Conservation (phyloP, 352 stramenopile species). For the Globisporangium uncinulatum region DNA sequence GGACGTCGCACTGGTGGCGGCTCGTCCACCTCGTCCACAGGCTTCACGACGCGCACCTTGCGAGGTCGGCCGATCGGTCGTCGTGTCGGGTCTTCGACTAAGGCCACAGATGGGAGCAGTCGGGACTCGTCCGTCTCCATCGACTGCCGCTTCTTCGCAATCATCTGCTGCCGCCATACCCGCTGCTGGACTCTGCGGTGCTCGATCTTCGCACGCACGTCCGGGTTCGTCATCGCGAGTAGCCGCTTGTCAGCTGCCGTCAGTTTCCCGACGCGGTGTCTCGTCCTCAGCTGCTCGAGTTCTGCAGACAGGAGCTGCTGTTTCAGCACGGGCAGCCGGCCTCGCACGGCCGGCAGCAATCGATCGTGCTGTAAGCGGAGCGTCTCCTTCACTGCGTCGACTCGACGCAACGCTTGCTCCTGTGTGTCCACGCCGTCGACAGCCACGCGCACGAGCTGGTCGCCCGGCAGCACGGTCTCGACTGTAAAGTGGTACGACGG, state of each 20-base stretch:
- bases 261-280: background rate
- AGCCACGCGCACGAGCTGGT: slow-evolving; percentile 11
- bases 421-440: slow-evolving; percentile 13
- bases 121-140: background rate
- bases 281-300: background rate
- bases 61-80: background rate
- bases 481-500: slow-evolving; percentile 14
- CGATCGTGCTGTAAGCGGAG: slow-evolving; percentile 6
- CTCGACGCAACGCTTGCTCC: slow-evolving; percentile 9
- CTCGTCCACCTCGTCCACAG: background rate
- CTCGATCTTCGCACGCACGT: slow-evolving; percentile 1
- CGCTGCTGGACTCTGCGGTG: background rate
- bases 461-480: slow-evolving; percentile 3
- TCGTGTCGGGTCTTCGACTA: too few relatives aligned
- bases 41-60: background rate
- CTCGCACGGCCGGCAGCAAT: background rate
- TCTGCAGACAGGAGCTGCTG: slow-evolving; percentile 7
- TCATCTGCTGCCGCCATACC: background rate
- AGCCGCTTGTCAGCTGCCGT: background rate
- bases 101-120: too few relatives aligned
- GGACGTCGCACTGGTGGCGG: background rate
- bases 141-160: background rate
- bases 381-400: slow-evolving; percentile 12
- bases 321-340: background rate
- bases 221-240: background rate